Percentiles rank a stretch among this genome's conserved stretches.
Evolutionary conservation across 2,329 filamentous ascomycete species (phyloP).

Genomic region (Cladosporium sp.): DNA sequence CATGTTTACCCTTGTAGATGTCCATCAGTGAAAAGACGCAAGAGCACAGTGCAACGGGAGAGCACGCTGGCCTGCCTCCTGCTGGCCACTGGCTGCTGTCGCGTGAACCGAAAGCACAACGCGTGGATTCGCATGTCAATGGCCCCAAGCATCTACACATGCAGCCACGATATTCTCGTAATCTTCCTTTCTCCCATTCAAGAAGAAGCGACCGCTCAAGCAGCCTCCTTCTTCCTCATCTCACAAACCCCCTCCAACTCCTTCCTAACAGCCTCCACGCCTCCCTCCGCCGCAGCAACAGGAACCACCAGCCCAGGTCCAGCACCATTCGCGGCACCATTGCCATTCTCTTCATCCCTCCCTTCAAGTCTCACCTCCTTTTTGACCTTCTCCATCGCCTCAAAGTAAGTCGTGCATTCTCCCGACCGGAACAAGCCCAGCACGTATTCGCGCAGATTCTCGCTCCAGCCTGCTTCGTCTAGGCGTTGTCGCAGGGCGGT

Average conservation of each 20-base stretch:
- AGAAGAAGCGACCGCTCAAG: not conserved
- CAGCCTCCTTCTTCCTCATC: slow-evolving; percentile 34
- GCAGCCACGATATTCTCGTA: no score
- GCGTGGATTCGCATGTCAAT: no score
- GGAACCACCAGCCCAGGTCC: slow-evolving; percentile 28
- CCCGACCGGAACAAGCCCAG: slow-evolving; percentile 55
- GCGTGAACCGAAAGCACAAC: no score
- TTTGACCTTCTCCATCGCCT: slow-evolving; percentile 53
- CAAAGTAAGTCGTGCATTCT: slow-evolving; percentile 53
- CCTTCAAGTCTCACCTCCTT: slow-evolving; percentile 23
- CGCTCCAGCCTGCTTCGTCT: slow-evolving; percentile 56
- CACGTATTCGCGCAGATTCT: slow-evolving; percentile 51
- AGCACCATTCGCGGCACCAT: slow-evolving; percentile 17
- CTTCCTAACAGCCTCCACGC: slow-evolving; percentile 48
- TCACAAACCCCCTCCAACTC: slow-evolving; percentile 50
- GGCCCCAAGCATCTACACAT: no score
- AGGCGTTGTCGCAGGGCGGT: slow-evolving; percentile 51
- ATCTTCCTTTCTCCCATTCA: no score
- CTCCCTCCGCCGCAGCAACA: slow-evolving; percentile 46
- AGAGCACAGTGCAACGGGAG: no score
- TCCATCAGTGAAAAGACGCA: no score
- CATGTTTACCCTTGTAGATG: no score
- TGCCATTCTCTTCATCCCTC: slow-evolving; percentile 21
- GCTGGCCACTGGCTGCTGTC: no score
- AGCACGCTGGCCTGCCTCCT: no score